Percentiles rank a stretch among this genome's conserved stretches.
These are phyloP conservation scores for Stylonectria norvegica DNA, from an alignment of 2,329 filamentous ascomycete species.

Conservation along the genomic window DNA sequence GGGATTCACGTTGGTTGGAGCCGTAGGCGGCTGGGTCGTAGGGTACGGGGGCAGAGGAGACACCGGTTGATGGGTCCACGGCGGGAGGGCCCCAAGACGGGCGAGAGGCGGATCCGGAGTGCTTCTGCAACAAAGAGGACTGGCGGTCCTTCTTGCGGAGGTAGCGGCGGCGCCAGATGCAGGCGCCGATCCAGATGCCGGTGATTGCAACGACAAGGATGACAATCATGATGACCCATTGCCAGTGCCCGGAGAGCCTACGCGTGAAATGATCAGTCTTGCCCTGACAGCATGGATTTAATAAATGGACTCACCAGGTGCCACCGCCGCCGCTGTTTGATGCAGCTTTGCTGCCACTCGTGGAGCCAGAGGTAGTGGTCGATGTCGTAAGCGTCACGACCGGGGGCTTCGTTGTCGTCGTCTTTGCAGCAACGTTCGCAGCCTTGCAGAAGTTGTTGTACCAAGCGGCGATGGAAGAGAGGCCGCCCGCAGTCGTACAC, in stretches of 20 bases:
- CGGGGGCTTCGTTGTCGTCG: constrained; percentile 9
- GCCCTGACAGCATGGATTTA: neutral
- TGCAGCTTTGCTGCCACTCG: constrained; percentile 10
- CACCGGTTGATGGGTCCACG: constrained; percentile 24
- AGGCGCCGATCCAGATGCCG: constrained; percentile 63
- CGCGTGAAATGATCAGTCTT: constrained; percentile 7
- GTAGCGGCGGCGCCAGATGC: constrained; percentile 71
- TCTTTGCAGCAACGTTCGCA: constrained; percentile 14
- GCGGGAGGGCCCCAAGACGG: constrained; percentile 38
- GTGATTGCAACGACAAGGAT: constrained; percentile 68
- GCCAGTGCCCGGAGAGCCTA: constrained; percentile 69
- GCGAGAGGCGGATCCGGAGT: constrained; percentile 35
- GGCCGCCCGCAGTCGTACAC: constrained; percentile 49
- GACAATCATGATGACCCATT: constrained; percentile 80
- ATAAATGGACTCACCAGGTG: constrained; percentile 42
- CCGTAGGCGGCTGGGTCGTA: constrained; percentile 27
- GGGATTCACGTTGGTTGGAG: constrained; percentile 25
- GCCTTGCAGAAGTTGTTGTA: constrained; percentile 61
- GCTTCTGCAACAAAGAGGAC: constrained; percentile 34
- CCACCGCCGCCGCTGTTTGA: constrained; percentile 32
- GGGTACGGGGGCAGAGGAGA: constrained; percentile 25
- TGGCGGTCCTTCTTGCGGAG: constrained; percentile 64
- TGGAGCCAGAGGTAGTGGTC: constrained; percentile 6
- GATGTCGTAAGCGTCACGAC: constrained; percentile 15
- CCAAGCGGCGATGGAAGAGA: constrained; percentile 64